Percentiles rank a stretch among this genome's conserved stretches.
Conservation (phyloP, 148 eudicot species). For the Oxyria digyna region DNA sequence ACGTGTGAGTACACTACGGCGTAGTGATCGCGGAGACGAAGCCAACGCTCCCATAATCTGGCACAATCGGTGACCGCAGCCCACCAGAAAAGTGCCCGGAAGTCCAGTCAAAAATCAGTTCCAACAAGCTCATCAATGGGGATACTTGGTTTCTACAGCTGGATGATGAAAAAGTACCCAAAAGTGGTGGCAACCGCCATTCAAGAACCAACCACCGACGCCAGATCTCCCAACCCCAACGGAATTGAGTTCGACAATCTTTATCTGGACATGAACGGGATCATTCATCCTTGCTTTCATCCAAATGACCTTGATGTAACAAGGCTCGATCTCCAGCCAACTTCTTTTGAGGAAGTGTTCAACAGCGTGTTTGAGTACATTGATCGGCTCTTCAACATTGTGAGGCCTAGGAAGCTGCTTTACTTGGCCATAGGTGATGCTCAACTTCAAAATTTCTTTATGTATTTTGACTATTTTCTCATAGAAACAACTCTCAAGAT, state of each 20-base stretch:
- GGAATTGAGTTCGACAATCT: slow-evolving; percentile 25
- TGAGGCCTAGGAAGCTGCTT: slow-evolving; percentile 22
- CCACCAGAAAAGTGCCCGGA: too few relatives aligned
- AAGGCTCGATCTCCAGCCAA: slow-evolving; percentile 6
- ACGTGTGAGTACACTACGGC: too few relatives aligned
- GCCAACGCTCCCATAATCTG: too few relatives aligned
- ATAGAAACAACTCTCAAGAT: too few relatives aligned
- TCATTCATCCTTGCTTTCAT: slow-evolving; percentile 32
- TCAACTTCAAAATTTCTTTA: background rate
- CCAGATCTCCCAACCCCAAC: slow-evolving; percentile 17
- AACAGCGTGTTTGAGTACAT: slow-evolving; percentile 17
- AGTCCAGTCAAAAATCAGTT: too few relatives aligned
- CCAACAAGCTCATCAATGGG: slow-evolving; percentile 18
- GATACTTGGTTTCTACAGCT: slow-evolving; percentile 15
- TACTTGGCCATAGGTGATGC: slow-evolving; percentile 31
- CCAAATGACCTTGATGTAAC: slow-evolving; percentile 13
- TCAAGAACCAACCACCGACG: background rate
- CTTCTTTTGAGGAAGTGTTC: slow-evolving; percentile 22
- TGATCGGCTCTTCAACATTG: slow-evolving; percentile 25
- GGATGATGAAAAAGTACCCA: slow-evolving; percentile 16
- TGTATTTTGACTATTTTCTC: background rate
- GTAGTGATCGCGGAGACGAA: too few relatives aligned
- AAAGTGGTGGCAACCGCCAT: slow-evolving; percentile 11
- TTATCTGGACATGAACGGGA: slow-evolving; percentile 32
- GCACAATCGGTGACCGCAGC: too few relatives aligned